These are phyloP conservation scores for Penicillium paradoxum DNA, from an alignment of 495 filamentous ascomycete species.

Conservation along the genomic window DNA sequence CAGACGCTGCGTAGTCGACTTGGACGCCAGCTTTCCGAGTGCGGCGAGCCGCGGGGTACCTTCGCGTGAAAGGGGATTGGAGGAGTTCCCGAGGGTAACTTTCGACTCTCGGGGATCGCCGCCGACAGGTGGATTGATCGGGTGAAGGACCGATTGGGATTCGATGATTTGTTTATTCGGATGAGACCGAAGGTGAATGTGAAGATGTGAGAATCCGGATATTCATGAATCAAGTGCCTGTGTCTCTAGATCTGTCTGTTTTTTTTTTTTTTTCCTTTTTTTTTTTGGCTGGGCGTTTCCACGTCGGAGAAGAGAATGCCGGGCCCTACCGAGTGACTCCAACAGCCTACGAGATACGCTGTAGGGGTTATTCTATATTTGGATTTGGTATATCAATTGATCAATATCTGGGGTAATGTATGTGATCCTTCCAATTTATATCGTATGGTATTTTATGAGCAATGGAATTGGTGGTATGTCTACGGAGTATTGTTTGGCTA, in stretches of 20 bases:
- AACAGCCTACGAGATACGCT: constrained; percentile 5
- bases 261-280: neutral
- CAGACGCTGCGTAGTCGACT: constrained; percentile 58
- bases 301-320: constrained; percentile 3
- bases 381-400: neutral
- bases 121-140: constrained; percentile 13
- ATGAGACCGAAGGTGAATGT: constrained; percentile 1
- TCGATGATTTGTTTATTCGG: constrained; percentile 1
- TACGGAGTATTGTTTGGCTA: neutral
- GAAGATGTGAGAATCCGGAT: neutral
- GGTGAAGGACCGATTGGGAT: neutral
- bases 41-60: constrained; percentile 39
- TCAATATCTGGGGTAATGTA: constrained; percentile 7
- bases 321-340: constrained; percentile 12
- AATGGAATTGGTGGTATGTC: no score
- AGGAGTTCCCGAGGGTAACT: constrained; percentile 27
- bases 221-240: neutral
- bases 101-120: constrained; percentile 32
- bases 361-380: constrained; percentile 5
- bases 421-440: no score
- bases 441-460: no score
- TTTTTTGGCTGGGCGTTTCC: neutral
- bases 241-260: neutral
- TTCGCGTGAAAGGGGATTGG: constrained; percentile 12
- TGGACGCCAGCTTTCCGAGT: constrained; percentile 51